phyloP scores from a whole-genome alignment of 2,329 filamentous ascomycete species.

The Grosmannia penicillata region DNA sequence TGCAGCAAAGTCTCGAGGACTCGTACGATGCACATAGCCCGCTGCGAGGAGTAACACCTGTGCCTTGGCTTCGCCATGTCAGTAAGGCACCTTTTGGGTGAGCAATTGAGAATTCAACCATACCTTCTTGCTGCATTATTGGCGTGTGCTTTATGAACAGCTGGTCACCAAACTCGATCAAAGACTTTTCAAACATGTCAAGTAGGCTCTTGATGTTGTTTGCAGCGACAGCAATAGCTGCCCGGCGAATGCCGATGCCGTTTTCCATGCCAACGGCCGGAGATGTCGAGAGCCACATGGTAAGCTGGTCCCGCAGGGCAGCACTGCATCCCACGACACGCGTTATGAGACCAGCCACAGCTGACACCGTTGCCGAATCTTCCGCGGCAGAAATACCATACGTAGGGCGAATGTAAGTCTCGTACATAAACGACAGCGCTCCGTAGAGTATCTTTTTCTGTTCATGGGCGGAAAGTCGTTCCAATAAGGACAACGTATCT shows the following conservation, averaged over 20 bases:
- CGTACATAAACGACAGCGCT: constrained; percentile 28
- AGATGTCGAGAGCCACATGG: constrained; percentile 49
- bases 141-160: constrained; percentile 78
- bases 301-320: constrained; percentile 35
- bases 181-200: constrained; percentile 48
- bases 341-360: constrained; percentile 41
- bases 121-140: constrained; percentile 78
- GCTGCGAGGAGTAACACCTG: constrained; percentile 66
- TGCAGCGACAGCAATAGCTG: constrained; percentile 43
- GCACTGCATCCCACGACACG: constrained; percentile 31
- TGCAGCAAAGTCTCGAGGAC: constrained; percentile 51
- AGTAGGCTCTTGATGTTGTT: constrained; percentile 35
- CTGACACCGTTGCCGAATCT: constrained; percentile 28
- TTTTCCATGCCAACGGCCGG: constrained; percentile 52
- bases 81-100: constrained; percentile 9
- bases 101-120: constrained; percentile 6
- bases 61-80: constrained; percentile 46
- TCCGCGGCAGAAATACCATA: constrained; percentile 10
- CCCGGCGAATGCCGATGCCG: constrained; percentile 50
- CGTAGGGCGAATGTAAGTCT: constrained; percentile 21
- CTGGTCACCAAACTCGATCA: constrained; percentile 68
- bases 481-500: constrained; percentile 16
- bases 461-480: constrained; percentile 23
- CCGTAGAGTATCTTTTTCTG: constrained; percentile 26
- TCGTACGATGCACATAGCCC: constrained; percentile 56